These are phyloP conservation scores for Helichrysum umbraculigerum DNA, from an alignment of 129 eudicot genomes.

Conservation along the genomic window DNA sequence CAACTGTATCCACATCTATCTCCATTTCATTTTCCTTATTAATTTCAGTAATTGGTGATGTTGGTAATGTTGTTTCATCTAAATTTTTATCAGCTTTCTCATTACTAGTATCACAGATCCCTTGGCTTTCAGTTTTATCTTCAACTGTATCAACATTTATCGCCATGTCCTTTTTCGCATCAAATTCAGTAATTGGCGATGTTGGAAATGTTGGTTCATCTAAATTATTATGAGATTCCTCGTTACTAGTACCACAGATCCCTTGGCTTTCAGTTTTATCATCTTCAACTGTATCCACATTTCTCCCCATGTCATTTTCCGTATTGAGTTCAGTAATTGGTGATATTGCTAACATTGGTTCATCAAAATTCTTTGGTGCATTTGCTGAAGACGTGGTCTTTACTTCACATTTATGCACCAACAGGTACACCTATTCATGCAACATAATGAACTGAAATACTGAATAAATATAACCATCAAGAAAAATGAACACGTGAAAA, in stretches of 20 bases:
- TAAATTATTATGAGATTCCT: background rate
- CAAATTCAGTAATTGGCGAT: background rate
- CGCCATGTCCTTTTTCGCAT: conserved; percentile 21
- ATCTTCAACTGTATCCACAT: conserved; percentile 31
- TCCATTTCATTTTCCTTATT: conserved; percentile 26
- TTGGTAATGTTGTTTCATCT: background rate
- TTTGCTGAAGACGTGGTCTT: conserved; percentile 37
- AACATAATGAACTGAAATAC: conserved; percentile 24
- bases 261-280: conserved; percentile 39
- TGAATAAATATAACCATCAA: conserved; percentile 15
- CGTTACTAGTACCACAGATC: conserved; percentile 8
- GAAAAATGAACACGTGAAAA: conserved; percentile 8
- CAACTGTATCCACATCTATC: conserved; percentile 31
- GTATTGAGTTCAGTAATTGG: conserved; percentile 24
- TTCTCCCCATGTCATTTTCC: conserved; percentile 29
- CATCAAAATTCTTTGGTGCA: conserved; percentile 30
- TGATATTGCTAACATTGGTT: conserved; percentile 29
- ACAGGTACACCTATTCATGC: conserved; percentile 67
- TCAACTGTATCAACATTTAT: conserved; percentile 32
- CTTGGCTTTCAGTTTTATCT: conserved; percentile 35
- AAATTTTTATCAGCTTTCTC: background rate
- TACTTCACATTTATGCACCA: conserved; percentile 77
- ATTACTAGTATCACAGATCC: background rate
- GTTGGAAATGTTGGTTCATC: background rate
- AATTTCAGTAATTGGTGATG: conserved; percentile 12